Base-by-base conservation (phyloP, 768 basidiomycete genomes). In the Kwoniella sp. region DNA sequence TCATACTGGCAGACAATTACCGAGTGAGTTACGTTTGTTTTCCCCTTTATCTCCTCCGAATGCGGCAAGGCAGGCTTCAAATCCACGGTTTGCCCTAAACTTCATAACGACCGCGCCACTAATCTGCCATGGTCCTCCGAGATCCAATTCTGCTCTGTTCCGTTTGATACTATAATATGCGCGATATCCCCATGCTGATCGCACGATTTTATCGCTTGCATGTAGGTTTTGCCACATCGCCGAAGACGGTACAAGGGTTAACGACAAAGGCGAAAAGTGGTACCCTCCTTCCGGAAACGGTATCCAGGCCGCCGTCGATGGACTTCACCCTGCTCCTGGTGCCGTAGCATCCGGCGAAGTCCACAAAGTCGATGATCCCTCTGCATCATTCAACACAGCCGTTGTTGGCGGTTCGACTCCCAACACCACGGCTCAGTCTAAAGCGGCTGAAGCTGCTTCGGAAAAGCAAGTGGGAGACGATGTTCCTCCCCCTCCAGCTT, bases 1-100 rank as follows among this genome's bases (percentile, higher is more conserved):
- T 84, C 81, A 37, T 92, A 92, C 76, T 93, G 91, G 91, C 83
- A 87, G 63, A 88, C 89, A 70, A 83, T 92, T 25, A 83, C 89
- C 46, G 80, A 84, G 88, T 90, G 80, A 64, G 85, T 68, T n/a
- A n/a, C n/a, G n/a, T n/a, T n/a, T n/a, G n/a, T n/a, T n/a, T n/a
- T n/a, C n/a, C n/a, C n/a, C n/a, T n/a, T n/a, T 21, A 40, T 37
- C 25, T 6, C 27, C 25, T 33, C 40, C 17, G 40, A 19, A 54
- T 26, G 26, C 30, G 22, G 44, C 33, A n/a, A n/a, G n/a, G n/a
- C n/a, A n/a, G n/a, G n/a, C n/a, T n/a, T n/a, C n/a, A n/a, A n/a
- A n/a, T n/a, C n/a, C n/a, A n/a, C n/a, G n/a, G n/a, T n/a, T n/a
- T n/a, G n/a, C n/a, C n/a, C n/a, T n/a, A n/a, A n/a, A n/a, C n/a